Conservation (phyloP, 257 asterid species). For the Hygrophila difformis region DNA sequence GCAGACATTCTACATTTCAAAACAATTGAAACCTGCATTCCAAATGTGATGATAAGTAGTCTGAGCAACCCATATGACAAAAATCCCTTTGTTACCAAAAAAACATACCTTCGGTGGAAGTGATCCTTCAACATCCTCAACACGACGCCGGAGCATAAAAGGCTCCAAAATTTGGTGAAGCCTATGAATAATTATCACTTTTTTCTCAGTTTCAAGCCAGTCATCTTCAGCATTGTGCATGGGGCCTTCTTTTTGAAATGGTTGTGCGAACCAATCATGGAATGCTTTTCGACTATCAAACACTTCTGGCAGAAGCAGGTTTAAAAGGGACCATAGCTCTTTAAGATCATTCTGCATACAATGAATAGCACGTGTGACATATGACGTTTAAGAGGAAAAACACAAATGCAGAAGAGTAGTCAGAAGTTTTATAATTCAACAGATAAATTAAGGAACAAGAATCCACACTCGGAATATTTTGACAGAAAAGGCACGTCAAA, state of each 20-base stretch:
- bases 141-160: constrained; percentile 99
- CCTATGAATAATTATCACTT: constrained; percentile 91
- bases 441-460: constrained; percentile 10
- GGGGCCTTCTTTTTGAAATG: constrained; percentile 87
- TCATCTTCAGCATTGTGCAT: constrained; percentile 83
- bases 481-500: constrained; percentile 4
- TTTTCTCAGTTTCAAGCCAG: constrained; percentile 99
- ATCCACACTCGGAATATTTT: not conserved
- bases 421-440: constrained; percentile 2
- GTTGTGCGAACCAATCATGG: constrained; percentile 99
- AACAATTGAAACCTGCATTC: constrained; percentile 84
- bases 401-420: not conserved
- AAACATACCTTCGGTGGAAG: constrained; percentile 93
- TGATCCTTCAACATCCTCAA: constrained; percentile 99
- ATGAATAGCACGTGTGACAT: constrained; percentile 10
- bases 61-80: not conserved
- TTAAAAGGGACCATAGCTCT: constrained; percentile 97
- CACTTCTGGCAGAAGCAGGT: constrained; percentile 93
- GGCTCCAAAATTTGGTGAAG: constrained; percentile 99
- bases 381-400: constrained; percentile 1
- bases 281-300: constrained; percentile 97
- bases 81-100: constrained; percentile 15
- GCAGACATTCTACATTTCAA: constrained; percentile 96
- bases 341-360: constrained; percentile 91
- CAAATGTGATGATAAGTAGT: constrained; percentile 26